A percentile compares a stretch with the other conserved stretches of the same genome.
Evolutionary conservation across 768 basidiomycete genomes (phyloP).

Genomic region (Lactarius evosmus): DNA sequence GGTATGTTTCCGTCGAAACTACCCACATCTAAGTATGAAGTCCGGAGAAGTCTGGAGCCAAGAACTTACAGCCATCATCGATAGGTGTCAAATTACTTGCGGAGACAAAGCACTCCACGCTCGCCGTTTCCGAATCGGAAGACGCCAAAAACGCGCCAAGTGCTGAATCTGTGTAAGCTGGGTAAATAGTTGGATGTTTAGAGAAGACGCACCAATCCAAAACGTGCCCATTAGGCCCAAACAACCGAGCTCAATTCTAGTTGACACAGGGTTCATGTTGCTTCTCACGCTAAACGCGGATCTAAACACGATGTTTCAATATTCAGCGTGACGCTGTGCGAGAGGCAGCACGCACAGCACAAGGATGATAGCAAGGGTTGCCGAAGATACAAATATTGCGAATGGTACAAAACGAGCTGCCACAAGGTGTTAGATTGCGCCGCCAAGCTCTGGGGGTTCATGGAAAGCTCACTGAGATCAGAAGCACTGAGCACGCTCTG

Average conservation of each 20-base stretch:
- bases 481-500: constrained; percentile 66
- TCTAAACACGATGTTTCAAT: constrained; percentile 37
- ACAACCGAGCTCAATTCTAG: constrained; percentile 69
- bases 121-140: constrained; percentile 74
- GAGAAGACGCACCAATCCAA: constrained; percentile 62
- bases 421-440: constrained; percentile 12
- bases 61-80: constrained; percentile 60
- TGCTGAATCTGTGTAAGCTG: constrained; percentile 42
- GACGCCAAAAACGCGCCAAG: constrained; percentile 69
- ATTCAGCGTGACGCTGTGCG: constrained; percentile 7
- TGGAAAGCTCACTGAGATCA: constrained; percentile 64
- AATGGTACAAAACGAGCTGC: constrained; percentile 85
- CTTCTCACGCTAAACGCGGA: constrained; percentile 61
- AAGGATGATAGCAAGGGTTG: constrained; percentile 63
- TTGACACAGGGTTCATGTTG: constrained; percentile 74
- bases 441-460: not conserved
- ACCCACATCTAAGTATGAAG: not conserved
- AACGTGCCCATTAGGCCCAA: constrained; percentile 69
- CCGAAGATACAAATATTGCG: constrained; percentile 74
- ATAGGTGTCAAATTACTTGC: constrained; percentile 49
- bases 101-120: constrained; percentile 78
- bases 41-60: not conserved
- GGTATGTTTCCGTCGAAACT: constrained; percentile 85
- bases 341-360: constrained; percentile 50
- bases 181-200: not conserved